Conservation (phyloP, 768 basidiomycete species). For the Rhizopogon rudus region DNA sequence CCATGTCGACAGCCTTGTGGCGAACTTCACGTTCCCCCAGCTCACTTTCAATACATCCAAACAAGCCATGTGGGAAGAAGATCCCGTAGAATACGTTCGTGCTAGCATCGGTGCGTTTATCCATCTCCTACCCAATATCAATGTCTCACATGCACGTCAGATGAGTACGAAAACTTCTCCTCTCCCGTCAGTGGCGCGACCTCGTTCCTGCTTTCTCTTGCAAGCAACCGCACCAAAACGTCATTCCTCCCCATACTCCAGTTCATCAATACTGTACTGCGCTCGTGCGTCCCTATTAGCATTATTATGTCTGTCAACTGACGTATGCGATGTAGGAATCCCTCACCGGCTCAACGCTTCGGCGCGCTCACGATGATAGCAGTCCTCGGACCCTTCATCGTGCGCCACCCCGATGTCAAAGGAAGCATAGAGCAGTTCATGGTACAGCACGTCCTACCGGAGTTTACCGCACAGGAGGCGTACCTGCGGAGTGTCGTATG, state of each 20-base stretch:
- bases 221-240: constrained; percentile 75
- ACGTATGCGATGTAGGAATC: constrained; percentile 28
- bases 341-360: constrained; percentile 63
- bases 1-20: constrained; percentile 73
- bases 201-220: constrained; percentile 46
- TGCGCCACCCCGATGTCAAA: constrained; percentile 80
- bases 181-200: too few relatives aligned
- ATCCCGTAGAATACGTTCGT: constrained; percentile 81
- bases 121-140: neutral
- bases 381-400: constrained; percentile 71
- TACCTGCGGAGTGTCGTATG: constrained; percentile 77
- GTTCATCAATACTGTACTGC: constrained; percentile 72
- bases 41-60: constrained; percentile 71
- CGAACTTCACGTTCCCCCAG: constrained; percentile 81
- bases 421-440: constrained; percentile 75
- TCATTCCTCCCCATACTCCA: constrained; percentile 76
- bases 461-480: constrained; percentile 59
- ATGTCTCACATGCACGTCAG: constrained; percentile 31
- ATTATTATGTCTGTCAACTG: neutral
- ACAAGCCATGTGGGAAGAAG: constrained; percentile 69
- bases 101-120: constrained; percentile 57
- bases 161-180: constrained; percentile 29
- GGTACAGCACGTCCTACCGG: constrained; percentile 67
- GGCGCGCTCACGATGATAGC: constrained; percentile 84
- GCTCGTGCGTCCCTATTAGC: constrained; percentile 40